A percentile compares a stretch with the other conserved stretches of the same genome.
Evolutionary conservation across 1,284 basidiomycete genomes (phyloP).

Genomic region (Coniophora puteana): DNA sequence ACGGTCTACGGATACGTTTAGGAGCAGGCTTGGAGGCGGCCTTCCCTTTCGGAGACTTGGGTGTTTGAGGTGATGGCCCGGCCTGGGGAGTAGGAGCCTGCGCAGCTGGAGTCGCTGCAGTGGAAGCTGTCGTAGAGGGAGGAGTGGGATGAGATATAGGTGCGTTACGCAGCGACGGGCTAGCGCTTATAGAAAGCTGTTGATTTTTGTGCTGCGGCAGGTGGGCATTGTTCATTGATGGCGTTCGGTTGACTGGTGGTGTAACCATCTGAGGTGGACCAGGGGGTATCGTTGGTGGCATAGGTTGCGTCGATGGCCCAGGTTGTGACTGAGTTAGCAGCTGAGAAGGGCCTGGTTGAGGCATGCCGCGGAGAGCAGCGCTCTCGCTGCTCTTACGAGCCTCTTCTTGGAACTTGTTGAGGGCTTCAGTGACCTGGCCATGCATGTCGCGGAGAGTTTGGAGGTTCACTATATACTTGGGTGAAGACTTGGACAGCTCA

Average conservation of each 20-base stretch:
- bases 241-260: constrained; percentile 15
- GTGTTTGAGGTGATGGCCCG: constrained; percentile 41
- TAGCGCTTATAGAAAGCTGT: constrained; percentile 16
- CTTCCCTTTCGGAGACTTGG: constrained; percentile 53
- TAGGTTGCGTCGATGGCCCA: no score
- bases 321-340: constrained; percentile 11
- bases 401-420: constrained; percentile 34
- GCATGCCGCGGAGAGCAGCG: constrained; percentile 10
- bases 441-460: constrained; percentile 44
- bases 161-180: constrained; percentile 18
- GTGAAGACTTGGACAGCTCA: constrained; percentile 38
- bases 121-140: constrained; percentile 35
- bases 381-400: constrained; percentile 20
- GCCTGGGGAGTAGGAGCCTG: constrained; percentile 48
- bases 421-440: constrained; percentile 38
- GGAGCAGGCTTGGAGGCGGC: constrained; percentile 40
- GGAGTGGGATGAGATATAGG: constrained; percentile 33
- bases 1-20: constrained; percentile 43
- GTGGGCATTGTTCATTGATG: constrained; percentile 16
- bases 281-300: no score
- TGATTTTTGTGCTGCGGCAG: constrained; percentile 18
- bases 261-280: constrained; percentile 7
- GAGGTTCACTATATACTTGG: constrained; percentile 48
- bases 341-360: constrained; percentile 7
- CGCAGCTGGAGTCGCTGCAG: constrained; percentile 50